Percentiles rank a stretch among this genome's conserved stretches.
phyloP scores from a whole-genome alignment of 306 rosid genomes.

The Vigna hirtella region DNA sequence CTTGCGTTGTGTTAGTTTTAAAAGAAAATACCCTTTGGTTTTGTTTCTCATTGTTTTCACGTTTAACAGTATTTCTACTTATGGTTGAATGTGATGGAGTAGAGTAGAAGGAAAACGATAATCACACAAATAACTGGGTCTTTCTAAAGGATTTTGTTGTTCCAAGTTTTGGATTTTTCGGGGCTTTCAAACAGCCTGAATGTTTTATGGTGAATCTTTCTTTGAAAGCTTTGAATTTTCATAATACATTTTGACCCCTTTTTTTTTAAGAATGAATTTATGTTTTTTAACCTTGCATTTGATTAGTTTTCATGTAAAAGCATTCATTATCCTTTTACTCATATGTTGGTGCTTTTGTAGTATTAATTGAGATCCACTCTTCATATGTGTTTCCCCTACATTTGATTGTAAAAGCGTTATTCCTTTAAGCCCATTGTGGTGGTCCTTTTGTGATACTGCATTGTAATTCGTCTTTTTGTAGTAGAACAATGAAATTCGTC shows the following conservation, averaged over 20 bases:
- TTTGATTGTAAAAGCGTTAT: neutral
- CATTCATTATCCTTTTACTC: too few species aligned
- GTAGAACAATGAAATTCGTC: too few species aligned
- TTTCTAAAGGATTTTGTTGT: neutral
- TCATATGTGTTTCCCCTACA: neutral
- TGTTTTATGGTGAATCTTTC: neutral
- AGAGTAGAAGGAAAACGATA: neutral
- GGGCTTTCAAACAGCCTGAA: neutral
- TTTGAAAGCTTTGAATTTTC: neutral
- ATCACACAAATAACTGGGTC: neutral
- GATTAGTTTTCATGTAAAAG: neutral
- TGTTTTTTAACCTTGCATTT: neutral
- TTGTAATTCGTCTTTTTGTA: too few species aligned
- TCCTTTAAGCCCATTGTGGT: neutral
- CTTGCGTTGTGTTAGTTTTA: too few species aligned
- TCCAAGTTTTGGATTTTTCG: neutral
- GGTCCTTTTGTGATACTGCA: neutral
- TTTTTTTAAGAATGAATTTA: neutral
- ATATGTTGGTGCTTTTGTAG: neutral
- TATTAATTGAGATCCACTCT: neutral
- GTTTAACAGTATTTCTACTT: neutral
- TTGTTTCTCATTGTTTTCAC: neutral
- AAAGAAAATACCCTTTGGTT: too few species aligned
- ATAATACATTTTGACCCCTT: neutral
- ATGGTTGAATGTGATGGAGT: neutral